Base-by-base conservation (phyloP, 2,329 filamentous ascomycete genomes). In the Zymoseptoria brevis region DNA sequence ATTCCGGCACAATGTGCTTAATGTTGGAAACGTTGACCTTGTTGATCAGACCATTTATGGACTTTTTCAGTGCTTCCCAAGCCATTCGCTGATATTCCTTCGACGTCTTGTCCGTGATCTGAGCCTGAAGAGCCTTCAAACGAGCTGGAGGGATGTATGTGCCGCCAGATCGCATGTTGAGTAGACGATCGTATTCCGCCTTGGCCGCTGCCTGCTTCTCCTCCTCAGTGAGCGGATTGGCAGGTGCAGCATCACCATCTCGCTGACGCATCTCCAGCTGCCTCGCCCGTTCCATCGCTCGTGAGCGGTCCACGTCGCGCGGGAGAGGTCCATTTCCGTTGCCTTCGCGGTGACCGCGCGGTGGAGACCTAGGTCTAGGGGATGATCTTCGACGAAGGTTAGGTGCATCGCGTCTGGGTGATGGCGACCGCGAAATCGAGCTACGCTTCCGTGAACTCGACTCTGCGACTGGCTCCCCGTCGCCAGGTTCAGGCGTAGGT, bases 1-100 rank as follows among this genome's bases (percentile, higher is more conserved):
- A 81, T 76, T 99, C 94, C 1, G 93, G 93, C 22, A 97, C 91
- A 63, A 99, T 96, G 71, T 89, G 84, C 76, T 99, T 97, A 81
- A 99, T 97, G 75, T 99, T 99, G 35, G 89, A 90, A 58, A 93
- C 89, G 76, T 97, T 97, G 80, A 96, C 89, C 80, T 99, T 99
- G 82, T 99, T 99, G 81, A 99, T 96, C 65, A 99, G 79, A 68
- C 94, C 94, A 73, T 99, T 97, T 77, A 99, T 96, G 54, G 89
- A 94, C 80, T 99, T 99, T 79, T 99, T 99, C 71, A 99, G 79
- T 11, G 93, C 93, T 76, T 99, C 94, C 94, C 94, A 99, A 8
- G 92, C 91, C 90, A 99, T 96, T 69, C 94, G 89, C 81, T 97
- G 94, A 73, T 96, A 97, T 77, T 97, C 94, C 75, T 96, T 95